Percentiles rank a stretch among this genome's conserved stretches.
phyloP scores from a whole-genome alignment of 2,329 filamentous ascomycete species.

The Orbilia ellipsospora region DNA sequence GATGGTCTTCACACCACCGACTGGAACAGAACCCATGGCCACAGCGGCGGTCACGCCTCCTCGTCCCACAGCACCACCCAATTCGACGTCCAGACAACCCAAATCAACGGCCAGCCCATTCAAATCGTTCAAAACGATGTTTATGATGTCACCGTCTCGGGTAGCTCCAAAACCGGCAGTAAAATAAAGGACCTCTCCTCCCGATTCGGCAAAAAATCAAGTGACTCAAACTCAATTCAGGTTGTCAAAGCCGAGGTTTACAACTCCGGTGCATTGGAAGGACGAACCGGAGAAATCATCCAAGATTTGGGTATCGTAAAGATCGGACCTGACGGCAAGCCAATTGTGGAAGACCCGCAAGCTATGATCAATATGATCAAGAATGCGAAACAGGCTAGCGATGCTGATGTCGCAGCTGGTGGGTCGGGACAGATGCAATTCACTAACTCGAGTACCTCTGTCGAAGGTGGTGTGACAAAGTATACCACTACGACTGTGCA shows the following conservation, averaged over 20 bases:
- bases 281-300: slow-evolving; percentile 26
- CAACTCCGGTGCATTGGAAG: slow-evolving; percentile 33
- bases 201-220: not conserved
- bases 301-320: slow-evolving; percentile 30
- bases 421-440: slow-evolving; percentile 25
- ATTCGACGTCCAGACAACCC: slow-evolving; percentile 2
- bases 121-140: slow-evolving; percentile 13
- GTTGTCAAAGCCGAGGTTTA: slow-evolving; percentile 38
- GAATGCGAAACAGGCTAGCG: slow-evolving; percentile 19
- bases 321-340: slow-evolving; percentile 12
- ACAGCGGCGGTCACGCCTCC: not conserved
- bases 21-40: slow-evolving; percentile 11
- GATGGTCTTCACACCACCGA: slow-evolving; percentile 31
- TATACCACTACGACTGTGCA: slow-evolving; percentile 19
- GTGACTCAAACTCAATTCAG: not conserved
- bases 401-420: slow-evolving; percentile 20
- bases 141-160: slow-evolving; percentile 14
- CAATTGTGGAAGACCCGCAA: slow-evolving; percentile 21
- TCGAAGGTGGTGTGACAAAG: slow-evolving; percentile 23
- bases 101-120: slow-evolving; percentile 13
- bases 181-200: not conserved
- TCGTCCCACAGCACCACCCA: not conserved
- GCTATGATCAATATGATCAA: slow-evolving; percentile 26
- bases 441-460: not conserved
- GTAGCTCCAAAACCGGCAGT: not conserved